A percentile compares a stretch with the other conserved stretches of the same genome.
phyloP scores from a whole-genome alignment of 2,329 filamentous ascomycete genomes.

The Penicillium sp. region DNA sequence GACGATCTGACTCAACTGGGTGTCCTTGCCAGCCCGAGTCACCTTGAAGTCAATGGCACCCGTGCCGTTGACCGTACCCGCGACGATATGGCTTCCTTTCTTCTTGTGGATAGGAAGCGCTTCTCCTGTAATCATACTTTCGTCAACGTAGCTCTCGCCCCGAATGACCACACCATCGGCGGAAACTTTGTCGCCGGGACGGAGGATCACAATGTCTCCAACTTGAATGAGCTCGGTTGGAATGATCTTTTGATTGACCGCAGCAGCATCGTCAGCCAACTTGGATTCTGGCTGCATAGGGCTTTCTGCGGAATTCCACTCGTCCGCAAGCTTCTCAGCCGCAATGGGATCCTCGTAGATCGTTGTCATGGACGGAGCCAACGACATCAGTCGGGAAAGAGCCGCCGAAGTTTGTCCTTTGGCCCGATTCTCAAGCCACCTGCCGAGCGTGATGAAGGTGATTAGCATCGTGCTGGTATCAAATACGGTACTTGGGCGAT shows the following conservation, averaged over 20 bases:
- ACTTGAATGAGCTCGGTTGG: slow-evolving; percentile 92
- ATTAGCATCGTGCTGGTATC: slow-evolving; percentile 98
- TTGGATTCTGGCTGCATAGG: slow-evolving; percentile 6
- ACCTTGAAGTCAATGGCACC: slow-evolving; percentile 89
- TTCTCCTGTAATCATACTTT: slow-evolving; percentile 98
- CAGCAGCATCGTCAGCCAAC: slow-evolving; percentile 12
- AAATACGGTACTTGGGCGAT: slow-evolving; percentile 80
- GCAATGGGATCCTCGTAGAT: slow-evolving; percentile 95
- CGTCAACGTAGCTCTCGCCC: slow-evolving; percentile 89
- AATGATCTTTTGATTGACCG: slow-evolving; percentile 54
- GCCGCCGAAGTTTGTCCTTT: slow-evolving; percentile 96
- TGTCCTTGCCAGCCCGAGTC: slow-evolving; percentile 86
- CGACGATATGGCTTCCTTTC: slow-evolving; percentile 72
- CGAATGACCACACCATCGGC: slow-evolving; percentile 82
- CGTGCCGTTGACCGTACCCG: slow-evolving; percentile 90
- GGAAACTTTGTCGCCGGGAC: slow-evolving; percentile 93
- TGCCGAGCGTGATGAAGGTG: slow-evolving; percentile 85
- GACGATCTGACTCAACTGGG: slow-evolving; percentile 95
- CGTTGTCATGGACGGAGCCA: slow-evolving; percentile 92
- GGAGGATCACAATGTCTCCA: slow-evolving; percentile 85
- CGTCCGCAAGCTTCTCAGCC: slow-evolving; percentile 80
- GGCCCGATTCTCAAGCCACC: slow-evolving; percentile 87
- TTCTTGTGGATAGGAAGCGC: slow-evolving; percentile 91
- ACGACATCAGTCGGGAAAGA: slow-evolving; percentile 86
- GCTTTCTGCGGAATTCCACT: slow-evolving; percentile 47